Base-by-base conservation (phyloP, 129 eudicot genomes). In the Mikania micrantha region DNA sequence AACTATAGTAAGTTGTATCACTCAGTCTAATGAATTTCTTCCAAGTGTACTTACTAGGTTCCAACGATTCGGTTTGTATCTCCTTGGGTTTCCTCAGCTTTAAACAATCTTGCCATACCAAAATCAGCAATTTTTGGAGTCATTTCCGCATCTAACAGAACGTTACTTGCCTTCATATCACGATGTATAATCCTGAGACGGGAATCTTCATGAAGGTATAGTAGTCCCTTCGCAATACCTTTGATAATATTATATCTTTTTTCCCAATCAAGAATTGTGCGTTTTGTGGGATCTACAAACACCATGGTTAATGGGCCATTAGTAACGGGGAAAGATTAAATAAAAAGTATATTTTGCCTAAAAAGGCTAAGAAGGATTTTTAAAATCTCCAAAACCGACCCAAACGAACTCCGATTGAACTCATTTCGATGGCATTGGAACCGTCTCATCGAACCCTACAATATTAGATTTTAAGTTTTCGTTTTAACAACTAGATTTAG, bases 141-240 rank as follows among this genome's bases (percentile, higher is more conserved):
- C 61, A 54, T 25, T 4, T 25, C 35, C 0, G 2, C 16, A 54
- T 54, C 61, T 25, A 54, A 54, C 61, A 54, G 27, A 5, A 54
- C 61, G 5, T 54, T 54, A 54, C 61, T 54, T 27, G 61, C 36
- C 36, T 54, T 54, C 60, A 54, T 54, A 54, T 54, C 60, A 54
- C 60, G 60, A 54, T 54, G 60, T 24, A 54, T 54, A 11, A 54
- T 54, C 20, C 19, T 27, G 1, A 54, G 19, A 25, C 61, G 61
- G 0, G 36, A 54, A 54, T 54, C 17, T 54, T 64, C 40, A 15
- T 22, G 70, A 25, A 64, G 70, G 59, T 66, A 66, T 9, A 44
- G 12, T 1, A 66, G 42, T 45, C 71, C 71, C 59, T 66, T 66
- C 2, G 44, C 71, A 44, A 66, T 31, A 12, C 59, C 71, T 29